phyloP scores from a whole-genome alignment of 2,329 filamentous ascomycete genomes.

The Lasiodiplodia sp. region DNA sequence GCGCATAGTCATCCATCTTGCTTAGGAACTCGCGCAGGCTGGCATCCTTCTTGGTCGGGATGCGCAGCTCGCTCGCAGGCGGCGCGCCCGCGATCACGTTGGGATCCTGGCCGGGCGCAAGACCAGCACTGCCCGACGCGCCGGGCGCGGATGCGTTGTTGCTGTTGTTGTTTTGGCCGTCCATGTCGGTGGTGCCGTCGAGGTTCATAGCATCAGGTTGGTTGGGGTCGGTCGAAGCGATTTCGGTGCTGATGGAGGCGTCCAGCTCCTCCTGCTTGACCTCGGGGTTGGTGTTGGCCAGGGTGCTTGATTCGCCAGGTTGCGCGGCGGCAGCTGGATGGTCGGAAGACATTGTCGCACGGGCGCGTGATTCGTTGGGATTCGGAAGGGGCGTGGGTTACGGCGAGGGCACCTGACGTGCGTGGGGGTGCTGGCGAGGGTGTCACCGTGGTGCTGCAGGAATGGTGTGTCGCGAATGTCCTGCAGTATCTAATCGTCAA shows the following conservation, averaged over 20 bases:
- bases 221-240: conserved; percentile 40
- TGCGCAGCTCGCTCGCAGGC: conserved; percentile 62
- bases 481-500: conserved; percentile 22
- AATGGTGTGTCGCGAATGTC: conserved; percentile 26
- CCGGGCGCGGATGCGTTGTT: background rate
- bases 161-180: conserved; percentile 32
- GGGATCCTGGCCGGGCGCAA: conserved; percentile 39
- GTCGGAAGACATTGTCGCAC: conserved; percentile 26
- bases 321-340: conserved; percentile 16
- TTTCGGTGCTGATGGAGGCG: conserved; percentile 51
- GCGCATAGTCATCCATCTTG: conserved; percentile 98
- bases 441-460: conserved; percentile 12
- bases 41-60: conserved; percentile 86
- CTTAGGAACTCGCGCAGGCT: conserved; percentile 89
- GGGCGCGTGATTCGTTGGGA: conserved; percentile 26
- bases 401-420: conserved; percentile 29
- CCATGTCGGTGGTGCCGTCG: conserved; percentile 49
- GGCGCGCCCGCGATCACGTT: conserved; percentile 51
- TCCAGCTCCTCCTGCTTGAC: conserved; percentile 48
- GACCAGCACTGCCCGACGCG: background rate
- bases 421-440: conserved; percentile 21
- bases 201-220: conserved; percentile 51
- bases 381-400: background rate
- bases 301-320: conserved; percentile 8
- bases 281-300: conserved; percentile 9